A percentile compares a stretch with the other conserved stretches of the same genome.
phyloP scores from a whole-genome alignment of 2,329 filamentous ascomycete species.

The Ploettnerulaceae sp. region DNA sequence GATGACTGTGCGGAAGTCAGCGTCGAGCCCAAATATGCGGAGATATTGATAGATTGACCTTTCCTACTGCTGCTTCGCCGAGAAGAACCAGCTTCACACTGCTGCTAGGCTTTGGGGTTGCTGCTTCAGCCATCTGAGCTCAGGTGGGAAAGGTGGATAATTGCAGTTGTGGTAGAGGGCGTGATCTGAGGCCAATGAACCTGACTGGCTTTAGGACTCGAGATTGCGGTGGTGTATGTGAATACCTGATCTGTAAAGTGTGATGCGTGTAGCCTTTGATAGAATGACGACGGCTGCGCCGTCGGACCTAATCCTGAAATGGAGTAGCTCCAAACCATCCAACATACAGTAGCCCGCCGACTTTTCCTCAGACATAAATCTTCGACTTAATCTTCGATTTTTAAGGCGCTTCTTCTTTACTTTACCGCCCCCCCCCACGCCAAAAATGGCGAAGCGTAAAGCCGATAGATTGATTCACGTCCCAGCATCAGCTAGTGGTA shows the following conservation, averaged over 20 bases:
- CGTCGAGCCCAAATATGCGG: background rate
- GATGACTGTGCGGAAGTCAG: slow-evolving; percentile 62
- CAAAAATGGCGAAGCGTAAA: slow-evolving; percentile 34
- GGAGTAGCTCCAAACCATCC: background rate
- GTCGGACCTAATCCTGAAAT: background rate
- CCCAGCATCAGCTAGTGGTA: slow-evolving; percentile 19
- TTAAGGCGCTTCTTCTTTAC: background rate
- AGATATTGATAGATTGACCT: slow-evolving; percentile 56
- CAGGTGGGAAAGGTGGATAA: background rate
- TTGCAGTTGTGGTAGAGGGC: background rate
- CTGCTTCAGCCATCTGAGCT: slow-evolving; percentile 63
- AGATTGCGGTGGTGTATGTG: too few relatives aligned
- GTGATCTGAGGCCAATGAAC: background rate
- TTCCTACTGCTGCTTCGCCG: slow-evolving; percentile 96
- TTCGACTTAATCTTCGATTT: background rate
- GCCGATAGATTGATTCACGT: slow-evolving; percentile 26
- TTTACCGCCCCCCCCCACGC: background rate
- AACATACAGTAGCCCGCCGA: too few relatives aligned
- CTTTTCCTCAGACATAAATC: too few relatives aligned
- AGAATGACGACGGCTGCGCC: background rate
- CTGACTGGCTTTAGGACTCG: too few relatives aligned
- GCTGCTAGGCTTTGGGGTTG: slow-evolving; percentile 90
- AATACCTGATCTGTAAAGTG: too few relatives aligned
- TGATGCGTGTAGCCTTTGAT: too few relatives aligned
- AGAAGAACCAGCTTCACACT: slow-evolving; percentile 99